Percentiles rank a stretch among this genome's conserved stretches.
phyloP scores from a whole-genome alignment of 2,329 filamentous ascomycete species.

The Alternaria conjuncta region DNA sequence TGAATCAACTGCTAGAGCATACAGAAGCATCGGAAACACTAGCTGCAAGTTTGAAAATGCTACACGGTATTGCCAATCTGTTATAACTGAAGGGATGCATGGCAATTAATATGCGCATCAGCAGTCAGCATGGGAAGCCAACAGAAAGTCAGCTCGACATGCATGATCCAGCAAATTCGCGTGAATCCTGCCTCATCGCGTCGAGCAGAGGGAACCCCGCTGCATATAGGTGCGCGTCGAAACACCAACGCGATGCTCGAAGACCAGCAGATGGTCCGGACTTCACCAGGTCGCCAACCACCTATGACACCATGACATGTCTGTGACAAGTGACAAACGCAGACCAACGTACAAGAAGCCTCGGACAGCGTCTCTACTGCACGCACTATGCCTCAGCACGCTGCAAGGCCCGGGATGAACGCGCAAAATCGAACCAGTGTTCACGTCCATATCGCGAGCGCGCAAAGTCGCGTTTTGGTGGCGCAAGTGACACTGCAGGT shows the following conservation, averaged over 20 bases:
- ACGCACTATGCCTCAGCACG: slow-evolving; percentile 2
- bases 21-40: not conserved
- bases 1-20: not conserved
- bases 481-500: slow-evolving; percentile 8
- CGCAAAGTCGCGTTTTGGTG: slow-evolving; percentile 3
- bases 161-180: slow-evolving; percentile 18
- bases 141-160: slow-evolving; percentile 1
- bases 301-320: slow-evolving; percentile 5
- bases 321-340: not conserved
- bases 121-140: slow-evolving; percentile 7
- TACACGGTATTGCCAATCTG: not conserved
- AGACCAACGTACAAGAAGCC: not conserved
- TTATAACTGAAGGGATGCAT: not conserved
- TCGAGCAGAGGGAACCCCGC: slow-evolving; percentile 21
- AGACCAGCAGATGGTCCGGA: slow-evolving; percentile 5
- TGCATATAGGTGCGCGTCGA: slow-evolving; percentile 24
- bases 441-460: slow-evolving; percentile 6
- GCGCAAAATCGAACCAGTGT: slow-evolving; percentile 11
- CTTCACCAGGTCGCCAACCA: slow-evolving; percentile 1
- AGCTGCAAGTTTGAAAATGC: not conserved
- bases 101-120: not conserved
- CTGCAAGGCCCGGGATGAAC: slow-evolving; percentile 15
- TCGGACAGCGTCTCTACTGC: slow-evolving; percentile 1
- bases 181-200: slow-evolving; percentile 38
- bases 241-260: slow-evolving; percentile 22